A percentile compares a stretch with the other conserved stretches of the same genome.
phyloP scores from a whole-genome alignment of 2,329 filamentous ascomycete species.

The Epichloe hybrida region DNA sequence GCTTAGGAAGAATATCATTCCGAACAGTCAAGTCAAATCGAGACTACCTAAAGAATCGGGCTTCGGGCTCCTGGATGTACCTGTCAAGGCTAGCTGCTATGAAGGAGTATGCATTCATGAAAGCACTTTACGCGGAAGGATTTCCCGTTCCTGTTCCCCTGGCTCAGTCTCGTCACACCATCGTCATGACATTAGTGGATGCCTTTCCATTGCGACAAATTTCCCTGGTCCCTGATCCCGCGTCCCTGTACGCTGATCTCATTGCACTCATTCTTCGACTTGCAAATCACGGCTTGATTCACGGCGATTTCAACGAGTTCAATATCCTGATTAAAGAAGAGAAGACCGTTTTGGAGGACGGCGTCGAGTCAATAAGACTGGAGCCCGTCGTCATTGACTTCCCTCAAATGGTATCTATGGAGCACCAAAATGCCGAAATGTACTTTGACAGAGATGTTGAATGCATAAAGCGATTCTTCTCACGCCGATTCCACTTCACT shows the following conservation, averaged over 20 bases:
- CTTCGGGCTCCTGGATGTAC: constrained; percentile 90
- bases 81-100: constrained; percentile 83
- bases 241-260: constrained; percentile 77
- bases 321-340: constrained; percentile 89
- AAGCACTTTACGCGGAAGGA: constrained; percentile 65
- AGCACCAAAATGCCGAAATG: constrained; percentile 86
- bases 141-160: constrained; percentile 85
- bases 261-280: constrained; percentile 76
- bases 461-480: constrained; percentile 91
- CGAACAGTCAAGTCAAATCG: constrained; percentile 90
- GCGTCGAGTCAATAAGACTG: constrained; percentile 34
- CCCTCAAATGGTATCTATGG: constrained; percentile 93
- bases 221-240: constrained; percentile 67
- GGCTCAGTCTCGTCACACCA: constrained; percentile 82
- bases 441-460: constrained; percentile 95
- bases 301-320: constrained; percentile 99
- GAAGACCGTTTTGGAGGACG: constrained; percentile 25
- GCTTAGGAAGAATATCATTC: constrained; percentile 90
- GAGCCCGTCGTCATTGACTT: constrained; percentile 90
- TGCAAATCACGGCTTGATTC: constrained; percentile 78
- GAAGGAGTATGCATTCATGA: constrained; percentile 94
- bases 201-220: constrained; percentile 87
- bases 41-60: constrained; percentile 78
- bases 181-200: constrained; percentile 90
- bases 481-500: constrained; percentile 75